phyloP scores from a whole-genome alignment of 2,329 filamentous ascomycete genomes.

The Penicillium sp. region DNA sequence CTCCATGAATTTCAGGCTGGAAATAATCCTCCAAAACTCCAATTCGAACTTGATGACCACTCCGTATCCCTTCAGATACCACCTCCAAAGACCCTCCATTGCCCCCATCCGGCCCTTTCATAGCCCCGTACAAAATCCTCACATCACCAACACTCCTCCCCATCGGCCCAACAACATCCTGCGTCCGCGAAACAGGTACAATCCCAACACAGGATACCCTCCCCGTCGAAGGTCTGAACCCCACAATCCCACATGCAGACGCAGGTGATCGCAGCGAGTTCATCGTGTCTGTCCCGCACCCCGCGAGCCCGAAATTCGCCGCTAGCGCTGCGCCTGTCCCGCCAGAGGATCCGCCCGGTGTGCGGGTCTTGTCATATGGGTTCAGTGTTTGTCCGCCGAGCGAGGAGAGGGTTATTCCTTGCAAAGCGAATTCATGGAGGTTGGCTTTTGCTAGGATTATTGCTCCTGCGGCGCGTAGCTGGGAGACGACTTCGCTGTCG shows the following conservation, averaged over 20 bases:
- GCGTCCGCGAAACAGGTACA: conserved; percentile 56
- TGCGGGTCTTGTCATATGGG: conserved; percentile 64
- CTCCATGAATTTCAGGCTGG: conserved; percentile 36
- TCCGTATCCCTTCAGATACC: background rate
- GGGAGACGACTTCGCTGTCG: conserved; percentile 52
- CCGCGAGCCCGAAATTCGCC: conserved; percentile 57
- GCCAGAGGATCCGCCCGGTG: conserved; percentile 63
- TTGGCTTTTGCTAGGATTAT: conserved; percentile 61
- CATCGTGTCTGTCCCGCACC: conserved; percentile 60
- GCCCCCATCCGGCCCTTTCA: conserved; percentile 15
- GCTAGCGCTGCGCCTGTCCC: conserved; percentile 62
- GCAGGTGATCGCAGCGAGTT: conserved; percentile 63
- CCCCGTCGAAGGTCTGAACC: conserved; percentile 57
- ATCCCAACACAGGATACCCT: conserved; percentile 52
- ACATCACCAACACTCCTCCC: conserved; percentile 43
- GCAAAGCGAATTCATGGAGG: conserved; percentile 62
- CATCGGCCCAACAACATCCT: conserved; percentile 58
- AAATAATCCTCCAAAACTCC: conserved; percentile 58
- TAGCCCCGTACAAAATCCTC: conserved; percentile 25
- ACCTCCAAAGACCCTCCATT: background rate
- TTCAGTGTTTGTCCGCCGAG: conserved; percentile 64
- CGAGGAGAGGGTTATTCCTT: conserved; percentile 62
- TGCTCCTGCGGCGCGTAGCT: conserved; percentile 52
- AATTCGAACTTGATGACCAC: conserved; percentile 31
- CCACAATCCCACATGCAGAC: conserved; percentile 60